phyloP scores from a whole-genome alignment of 495 filamentous ascomycete genomes.

The Letharia columbiana region DNA sequence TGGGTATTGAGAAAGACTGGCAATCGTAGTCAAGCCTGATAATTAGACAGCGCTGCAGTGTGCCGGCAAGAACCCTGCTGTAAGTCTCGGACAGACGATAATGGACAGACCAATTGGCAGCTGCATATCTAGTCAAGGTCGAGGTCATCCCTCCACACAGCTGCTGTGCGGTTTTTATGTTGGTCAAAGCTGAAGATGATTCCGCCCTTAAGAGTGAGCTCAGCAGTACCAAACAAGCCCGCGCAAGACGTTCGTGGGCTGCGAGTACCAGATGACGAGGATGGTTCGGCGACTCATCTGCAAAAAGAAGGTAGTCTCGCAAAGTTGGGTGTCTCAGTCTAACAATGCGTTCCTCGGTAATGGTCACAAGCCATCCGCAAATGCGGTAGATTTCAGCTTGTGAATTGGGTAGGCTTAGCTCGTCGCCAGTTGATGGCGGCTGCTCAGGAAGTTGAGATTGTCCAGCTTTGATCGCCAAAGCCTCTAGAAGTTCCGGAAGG shows the following conservation, averaged over 20 bases:
- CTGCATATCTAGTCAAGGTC: conserved; percentile 1
- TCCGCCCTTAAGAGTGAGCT: not conserved
- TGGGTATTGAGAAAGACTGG: not conserved
- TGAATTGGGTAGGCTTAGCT: not conserved
- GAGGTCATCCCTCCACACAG: not conserved
- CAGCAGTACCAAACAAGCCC: not conserved
- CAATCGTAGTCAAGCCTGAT: not conserved
- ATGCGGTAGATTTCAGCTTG: not conserved
- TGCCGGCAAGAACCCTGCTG: not conserved
- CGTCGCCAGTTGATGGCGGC: not conserved
- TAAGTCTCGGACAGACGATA: not conserved
- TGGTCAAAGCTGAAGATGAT: not conserved
- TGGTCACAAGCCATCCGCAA: not conserved
- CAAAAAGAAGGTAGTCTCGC: not conserved
- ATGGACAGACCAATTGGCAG: conserved; percentile 4
- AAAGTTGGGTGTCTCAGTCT: not conserved
- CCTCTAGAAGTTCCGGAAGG: conserved; percentile 1
- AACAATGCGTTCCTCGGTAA: not conserved
- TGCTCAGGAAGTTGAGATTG: not conserved
- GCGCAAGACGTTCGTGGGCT: conserved; percentile 6
- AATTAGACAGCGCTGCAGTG: not conserved
- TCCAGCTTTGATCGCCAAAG: not conserved
- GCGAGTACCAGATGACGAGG: not conserved
- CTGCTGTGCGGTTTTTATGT: not conserved
- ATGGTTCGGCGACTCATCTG: not conserved